Evolutionary conservation across 495 filamentous ascomycete species (phyloP).

Genomic region (Emericellopsis terricola): DNA sequence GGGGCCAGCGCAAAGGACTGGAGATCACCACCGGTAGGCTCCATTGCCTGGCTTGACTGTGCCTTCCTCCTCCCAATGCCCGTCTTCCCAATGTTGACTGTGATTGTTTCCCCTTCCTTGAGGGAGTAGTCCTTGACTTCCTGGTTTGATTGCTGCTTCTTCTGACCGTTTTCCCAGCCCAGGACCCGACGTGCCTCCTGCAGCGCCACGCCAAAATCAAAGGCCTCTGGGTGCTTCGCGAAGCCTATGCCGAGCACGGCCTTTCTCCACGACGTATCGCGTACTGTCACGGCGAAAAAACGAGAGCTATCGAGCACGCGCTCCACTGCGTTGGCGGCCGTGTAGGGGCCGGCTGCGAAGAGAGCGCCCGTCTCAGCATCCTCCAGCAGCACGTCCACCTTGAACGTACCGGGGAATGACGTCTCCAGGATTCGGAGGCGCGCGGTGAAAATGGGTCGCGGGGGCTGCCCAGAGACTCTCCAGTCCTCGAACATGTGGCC

Average conservation of each 20-base stretch:
- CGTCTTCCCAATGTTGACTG: constrained; percentile 46
- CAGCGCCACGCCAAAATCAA: constrained; percentile 65
- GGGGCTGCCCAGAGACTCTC: constrained; percentile 54
- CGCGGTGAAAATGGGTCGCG: constrained; percentile 62
- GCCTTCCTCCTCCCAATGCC: constrained; percentile 21
- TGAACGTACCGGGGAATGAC: constrained; percentile 30
- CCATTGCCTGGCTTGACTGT: constrained; percentile 7
- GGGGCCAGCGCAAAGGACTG: constrained; percentile 35
- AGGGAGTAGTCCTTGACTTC: constrained; percentile 55
- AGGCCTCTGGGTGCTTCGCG: constrained; percentile 65
- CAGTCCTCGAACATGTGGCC: constrained; percentile 59
- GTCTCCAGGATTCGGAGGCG: constrained; percentile 67
- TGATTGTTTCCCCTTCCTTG: constrained; percentile 75
- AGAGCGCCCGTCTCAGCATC: constrained; percentile 48
- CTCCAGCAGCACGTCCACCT: constrained; percentile 57
- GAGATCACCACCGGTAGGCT: constrained; percentile 7
- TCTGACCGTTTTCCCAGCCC: constrained; percentile 15
- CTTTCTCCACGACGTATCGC: constrained; percentile 46
- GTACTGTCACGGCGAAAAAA: constrained; percentile 68
- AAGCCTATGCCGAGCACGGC: constrained; percentile 70
- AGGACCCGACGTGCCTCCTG: constrained; percentile 50
- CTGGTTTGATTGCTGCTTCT: constrained; percentile 10
- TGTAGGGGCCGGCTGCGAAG: constrained; percentile 68
- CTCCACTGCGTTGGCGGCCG: constrained; percentile 37
- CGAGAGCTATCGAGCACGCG: constrained; percentile 54